Percentiles rank a stretch among this genome's conserved stretches.
phyloP scores from a whole-genome alignment of 2,329 filamentous ascomycete species.

The Hymenoscyphus fructigenus region DNA sequence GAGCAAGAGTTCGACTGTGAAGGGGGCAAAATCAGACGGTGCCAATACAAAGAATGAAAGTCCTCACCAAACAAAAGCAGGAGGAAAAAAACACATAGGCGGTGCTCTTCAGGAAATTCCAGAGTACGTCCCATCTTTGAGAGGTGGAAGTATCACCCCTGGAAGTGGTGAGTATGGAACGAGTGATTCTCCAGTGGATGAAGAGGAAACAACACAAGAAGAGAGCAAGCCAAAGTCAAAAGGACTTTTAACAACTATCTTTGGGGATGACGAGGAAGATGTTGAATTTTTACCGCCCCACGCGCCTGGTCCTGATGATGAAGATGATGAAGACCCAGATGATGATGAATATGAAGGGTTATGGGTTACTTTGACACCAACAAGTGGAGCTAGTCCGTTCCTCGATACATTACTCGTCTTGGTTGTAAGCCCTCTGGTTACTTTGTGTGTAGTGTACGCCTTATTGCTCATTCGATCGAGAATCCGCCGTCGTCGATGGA shows the following conservation, averaged over 20 bases:
- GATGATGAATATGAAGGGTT: conserved; percentile 68
- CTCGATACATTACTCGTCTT: conserved; percentile 95
- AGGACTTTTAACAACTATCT: conserved; percentile 51
- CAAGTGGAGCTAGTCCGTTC: conserved; percentile 86
- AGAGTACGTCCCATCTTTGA: conserved; percentile 40
- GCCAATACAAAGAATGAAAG: conserved; percentile 21
- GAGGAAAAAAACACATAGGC: conserved; percentile 31
- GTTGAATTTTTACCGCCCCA: conserved; percentile 32
- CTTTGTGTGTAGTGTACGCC: conserved; percentile 88
- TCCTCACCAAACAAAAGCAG: conserved; percentile 23
- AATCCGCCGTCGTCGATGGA: conserved; percentile 86
- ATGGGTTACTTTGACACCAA: conserved; percentile 95
- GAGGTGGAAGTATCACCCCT: conserved; percentile 68
- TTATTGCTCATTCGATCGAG: conserved; percentile 83
- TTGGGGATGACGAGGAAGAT: conserved; percentile 46
- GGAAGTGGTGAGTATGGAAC: conserved; percentile 68
- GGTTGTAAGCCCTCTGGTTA: conserved; percentile 91
- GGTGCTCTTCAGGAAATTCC: conserved; percentile 34
- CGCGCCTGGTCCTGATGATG: conserved; percentile 15
- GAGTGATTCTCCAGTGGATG: conserved; percentile 21
- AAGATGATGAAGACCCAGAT: conserved; percentile 32
- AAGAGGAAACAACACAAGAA: conserved; percentile 33
- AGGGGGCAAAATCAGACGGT: conserved; percentile 33
- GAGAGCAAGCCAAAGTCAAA: conserved; percentile 29
- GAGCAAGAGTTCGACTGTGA: conserved; percentile 24